Evolutionary conservation across 768 basidiomycete species (phyloP), one percentile per base, ranked within the genome.

Genomic region (Panaeolus cyanescens): DNA sequence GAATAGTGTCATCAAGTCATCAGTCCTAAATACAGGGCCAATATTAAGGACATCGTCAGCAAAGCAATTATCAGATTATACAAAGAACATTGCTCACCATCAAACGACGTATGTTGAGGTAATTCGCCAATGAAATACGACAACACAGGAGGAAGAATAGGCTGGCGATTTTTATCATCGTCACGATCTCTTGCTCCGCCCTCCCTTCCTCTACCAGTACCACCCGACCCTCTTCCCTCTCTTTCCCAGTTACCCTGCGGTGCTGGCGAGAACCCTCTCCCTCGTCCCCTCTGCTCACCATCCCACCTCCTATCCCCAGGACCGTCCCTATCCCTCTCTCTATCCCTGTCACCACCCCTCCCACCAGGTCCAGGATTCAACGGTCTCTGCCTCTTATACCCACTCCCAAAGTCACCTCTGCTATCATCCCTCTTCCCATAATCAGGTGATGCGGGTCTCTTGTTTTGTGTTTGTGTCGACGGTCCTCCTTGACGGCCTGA

Each of bases 11-110:
- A 98, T 90, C 36, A 96, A 78, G 72, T 96, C 95, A 31, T 97
- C 95, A 1, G 91, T 89, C 59, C 92, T 83, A 77, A 96, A 96
- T 36, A 93, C 84, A 8, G 95, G 95, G 4, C 95, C 95, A 95
- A 65, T 20, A 67, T 25, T 58, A 54, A 15, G 42, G n/a, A n/a
- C n/a, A 33, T 31, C 55, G 61, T 25, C 34, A 60, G 19, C 19
- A 20, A 4, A 58, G 64, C 28, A 33, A n/a, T 40, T 9, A 55
- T 50, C 31, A 13, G 33, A 25, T 55, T 31, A 36, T 19, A 45
- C 30, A 55, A 56, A 60, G n/a, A 56, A 30, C 32, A 34, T 2
- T 33, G 80, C 87, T 66, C 64, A 95, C 95, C 96, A 75, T 97
- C 93, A 72, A 97, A 98, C n/a, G 84, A 74, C 13, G 74, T 64